Base-by-base conservation (phyloP, 805 yeast genomes). In the Candida quercuum region DNA sequence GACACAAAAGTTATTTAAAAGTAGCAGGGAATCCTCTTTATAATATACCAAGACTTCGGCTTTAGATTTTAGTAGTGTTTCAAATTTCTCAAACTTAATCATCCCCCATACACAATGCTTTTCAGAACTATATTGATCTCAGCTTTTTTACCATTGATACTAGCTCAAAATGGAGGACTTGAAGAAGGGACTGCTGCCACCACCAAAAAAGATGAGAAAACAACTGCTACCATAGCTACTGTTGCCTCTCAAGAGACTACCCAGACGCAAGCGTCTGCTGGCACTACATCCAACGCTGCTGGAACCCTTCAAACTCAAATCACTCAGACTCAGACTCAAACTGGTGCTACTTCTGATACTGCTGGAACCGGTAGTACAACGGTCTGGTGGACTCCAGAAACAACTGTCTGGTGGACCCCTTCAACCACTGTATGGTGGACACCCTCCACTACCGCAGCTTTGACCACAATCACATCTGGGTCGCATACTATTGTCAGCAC, bases 161-260 rank as follows among this genome's bases (percentile, higher is more conserved):
- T 27, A 17, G 38, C 37, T 13, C 39, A 30, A 35, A 28, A 36
- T 32, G 47, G 45, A 15, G 38, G 38, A 11, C 20, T 37, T 14
- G 41, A 36, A 16, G 36, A 25, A 20, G 19, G 6, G n/a, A 28
- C 20, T 28, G 31, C 18, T 28, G 13, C 20, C n/a, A 17, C 20
- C 18, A 28, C 15, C n/a, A 26, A 6, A 17, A n/a, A 27, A 9
- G 6, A 11, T 10, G 14, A 25, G 14, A 8, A 6, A 7, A 16
- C 30, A 7, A 28, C 31, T 11, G 22, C 31, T 28, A 14, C 14
- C 18, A 17, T 22, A 12, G 22, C 31, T 17, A 5, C 14, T 25
- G 28, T 7, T 13, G 14, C 14, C 8, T 9, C 11, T 22, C 24
- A 22, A 8, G n/a, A n/a, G n/a, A n/a, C 29, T 15, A 27, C 28